Evolutionary conservation across 2,329 filamentous ascomycete genomes (phyloP), one percentile per base, ranked within the genome.

Genomic region (Gaeumannomyces tritici): DNA sequence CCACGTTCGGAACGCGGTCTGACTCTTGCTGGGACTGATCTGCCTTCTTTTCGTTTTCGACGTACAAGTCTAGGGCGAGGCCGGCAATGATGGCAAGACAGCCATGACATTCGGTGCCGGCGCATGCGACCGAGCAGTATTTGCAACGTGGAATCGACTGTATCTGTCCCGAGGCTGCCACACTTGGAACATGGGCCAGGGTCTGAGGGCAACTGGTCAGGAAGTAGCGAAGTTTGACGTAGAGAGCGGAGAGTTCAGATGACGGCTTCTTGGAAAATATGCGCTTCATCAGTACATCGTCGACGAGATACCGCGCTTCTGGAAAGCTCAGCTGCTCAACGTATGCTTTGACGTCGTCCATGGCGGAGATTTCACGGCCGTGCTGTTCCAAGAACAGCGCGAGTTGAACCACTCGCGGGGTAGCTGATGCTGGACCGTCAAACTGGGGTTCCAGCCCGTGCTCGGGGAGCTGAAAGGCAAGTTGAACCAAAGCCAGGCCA

Each of bases 261-360:
- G 59, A 60, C 7, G 24, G 35, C 18, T 60, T 28, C 59, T 60
- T 60, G 15, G 35, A 13, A n/a, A 29, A 42, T n/a, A 60, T 60
- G 27, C 33, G 21, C 27, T 60, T 60, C 59, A 60, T 60, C 3
- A 60, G 59, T 11, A 60, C 59, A 7, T 73, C 64, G 8, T 76
- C 70, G 4, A 79, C 70, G 9, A 83, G 66, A 28, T 73, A 68
- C 55, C 73, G 73, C 9, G 77, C 66, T 8, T 81, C 79, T 0
- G 71, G 66, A 2, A 74, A 70, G 1, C 69, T 72, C 0, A 85
- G 73, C 26, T 71, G 69, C 55, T 78, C 74, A 3, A 79, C 70
- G 62, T 79, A 81, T 1, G 65, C 64, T 64, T 77, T 81, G 55
- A 82, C 66, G 59, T 82, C 80, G 42, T 77, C 75, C 62, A 83